Evolutionary conservation across 805 yeast species (phyloP), one percentile per base, ranked within the genome.

Genomic region (Candida sanyiensis): DNA sequence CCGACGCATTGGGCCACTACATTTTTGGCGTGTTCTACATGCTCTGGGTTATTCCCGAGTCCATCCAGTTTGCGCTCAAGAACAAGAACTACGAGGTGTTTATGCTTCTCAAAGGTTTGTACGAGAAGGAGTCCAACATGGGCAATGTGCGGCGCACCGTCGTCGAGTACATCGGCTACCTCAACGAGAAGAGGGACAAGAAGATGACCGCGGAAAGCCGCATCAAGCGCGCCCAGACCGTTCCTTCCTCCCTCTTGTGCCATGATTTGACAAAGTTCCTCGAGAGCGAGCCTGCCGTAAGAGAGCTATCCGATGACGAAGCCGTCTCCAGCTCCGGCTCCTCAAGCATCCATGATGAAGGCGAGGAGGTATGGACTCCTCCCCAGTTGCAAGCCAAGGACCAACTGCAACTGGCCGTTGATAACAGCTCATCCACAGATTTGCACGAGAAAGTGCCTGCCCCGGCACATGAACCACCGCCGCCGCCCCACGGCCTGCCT

Each of bases 51-150:
- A 59, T 66, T 11, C 71, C 71, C 10, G 56, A 47, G 27, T 64
- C 68, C 5, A 60, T 61, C 22, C 69, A 66, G 43, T 66, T 64
- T 39, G 66, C 63, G 40, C 52, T 66, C 20, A 62, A 60, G 45
- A 65, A 65, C 44, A 65, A 62, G 43, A 61, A 63, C 39, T 62
- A 58, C 38, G 59, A 59, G 19, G 50, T 65, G n/a, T 66, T 64
- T 34, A 49, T 56, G 16, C 59, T 59, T 9, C 45, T 64, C 38
- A 63, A 61, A 41, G 58, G 50, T 38, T 34, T 61, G 32, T 65
- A 56, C 35, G 65, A 64, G 39, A 54, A 54, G 36, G 65, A 65
- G 38, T 48, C 59, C 7, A 61, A 59, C 35, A 64, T 65, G 70
- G 51, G 63, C 5, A 64, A 66, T 37, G 70, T 64, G n/a, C 44